Evolutionary conservation across 2,329 filamentous ascomycete species (phyloP).

Genomic region (Penicillium sclerotiorum): DNA sequence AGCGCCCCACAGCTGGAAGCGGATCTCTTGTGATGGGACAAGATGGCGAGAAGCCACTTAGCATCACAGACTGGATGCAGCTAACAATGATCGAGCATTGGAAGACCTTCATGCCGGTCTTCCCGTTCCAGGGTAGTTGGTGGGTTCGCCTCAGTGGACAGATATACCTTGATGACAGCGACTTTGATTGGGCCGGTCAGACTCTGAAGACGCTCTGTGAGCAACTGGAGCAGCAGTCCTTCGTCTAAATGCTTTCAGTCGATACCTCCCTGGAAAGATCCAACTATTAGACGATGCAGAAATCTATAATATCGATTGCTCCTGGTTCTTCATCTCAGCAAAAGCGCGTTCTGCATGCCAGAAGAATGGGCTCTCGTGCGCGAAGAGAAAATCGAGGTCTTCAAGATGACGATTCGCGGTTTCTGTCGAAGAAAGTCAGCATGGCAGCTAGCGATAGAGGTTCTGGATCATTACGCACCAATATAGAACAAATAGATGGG

Average conservation of each 20-base stretch:
- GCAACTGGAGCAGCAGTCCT: conserved; percentile 36
- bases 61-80: conserved; percentile 60
- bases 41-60: conserved; percentile 20
- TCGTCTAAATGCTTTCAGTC: too few species aligned
- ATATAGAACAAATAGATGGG: conserved; percentile 3
- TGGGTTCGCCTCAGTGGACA: conserved; percentile 75
- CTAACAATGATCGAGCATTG: conserved; percentile 57
- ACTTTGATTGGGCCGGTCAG: conserved; percentile 65
- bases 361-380: conserved; percentile 1
- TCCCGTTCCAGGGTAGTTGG: conserved; percentile 60
- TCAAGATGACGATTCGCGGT: background rate
- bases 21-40: conserved; percentile 5
- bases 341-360: background rate
- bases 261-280: too few species aligned
- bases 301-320: too few species aligned
- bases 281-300: too few species aligned
- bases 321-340: background rate
- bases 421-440: background rate
- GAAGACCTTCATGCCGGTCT: conserved; percentile 68
- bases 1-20: conserved; percentile 22
- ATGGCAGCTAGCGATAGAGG: background rate
- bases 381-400: background rate
- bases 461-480: background rate
- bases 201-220: conserved; percentile 59
- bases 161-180: conserved; percentile 72